These are phyloP conservation scores for Cadophora sp. DNA, from an alignment of 2,329 filamentous ascomycete species.

Conservation along the genomic window DNA sequence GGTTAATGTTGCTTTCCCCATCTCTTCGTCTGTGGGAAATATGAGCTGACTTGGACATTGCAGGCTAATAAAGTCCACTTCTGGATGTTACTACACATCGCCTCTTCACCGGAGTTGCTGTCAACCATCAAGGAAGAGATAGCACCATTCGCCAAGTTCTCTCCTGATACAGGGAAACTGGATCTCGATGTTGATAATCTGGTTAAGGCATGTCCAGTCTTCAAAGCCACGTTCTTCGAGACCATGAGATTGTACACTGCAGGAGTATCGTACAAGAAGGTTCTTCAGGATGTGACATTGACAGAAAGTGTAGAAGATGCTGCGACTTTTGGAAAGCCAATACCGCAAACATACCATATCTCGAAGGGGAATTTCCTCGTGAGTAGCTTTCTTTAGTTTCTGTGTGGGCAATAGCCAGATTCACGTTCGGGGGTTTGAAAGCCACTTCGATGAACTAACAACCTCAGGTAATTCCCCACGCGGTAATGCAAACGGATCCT, in stretches of 20 bases:
- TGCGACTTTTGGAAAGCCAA: conserved; percentile 31
- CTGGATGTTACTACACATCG: conserved; percentile 54
- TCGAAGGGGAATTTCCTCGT: conserved; percentile 46
- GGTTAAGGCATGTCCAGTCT: conserved; percentile 47
- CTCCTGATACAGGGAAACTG: conserved; percentile 42
- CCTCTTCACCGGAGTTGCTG: conserved; percentile 48
- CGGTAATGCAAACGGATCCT: conserved; percentile 50
- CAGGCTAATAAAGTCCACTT: conserved; percentile 53
- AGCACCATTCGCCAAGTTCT: conserved; percentile 48
- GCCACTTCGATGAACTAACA: too few species aligned
- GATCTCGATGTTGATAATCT: conserved; percentile 48
- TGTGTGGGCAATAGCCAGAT: background rate
- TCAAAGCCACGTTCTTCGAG: conserved; percentile 53
- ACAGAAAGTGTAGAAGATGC: conserved; percentile 45
- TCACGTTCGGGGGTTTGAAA: too few species aligned
- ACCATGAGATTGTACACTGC: conserved; percentile 52
- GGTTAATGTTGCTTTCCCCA: conserved; percentile 48
- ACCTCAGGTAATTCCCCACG: conserved; percentile 49
- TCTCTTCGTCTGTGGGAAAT: background rate
- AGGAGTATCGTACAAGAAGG: conserved; percentile 49
- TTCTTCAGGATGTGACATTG: conserved; percentile 32
- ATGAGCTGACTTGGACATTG: background rate
- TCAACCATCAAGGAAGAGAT: conserved; percentile 53
- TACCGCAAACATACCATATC: conserved; percentile 47
- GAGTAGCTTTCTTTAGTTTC: background rate